Evolutionary conservation across 495 filamentous ascomycete genomes (phyloP).

Genomic region (Xylaria castorea): DNA sequence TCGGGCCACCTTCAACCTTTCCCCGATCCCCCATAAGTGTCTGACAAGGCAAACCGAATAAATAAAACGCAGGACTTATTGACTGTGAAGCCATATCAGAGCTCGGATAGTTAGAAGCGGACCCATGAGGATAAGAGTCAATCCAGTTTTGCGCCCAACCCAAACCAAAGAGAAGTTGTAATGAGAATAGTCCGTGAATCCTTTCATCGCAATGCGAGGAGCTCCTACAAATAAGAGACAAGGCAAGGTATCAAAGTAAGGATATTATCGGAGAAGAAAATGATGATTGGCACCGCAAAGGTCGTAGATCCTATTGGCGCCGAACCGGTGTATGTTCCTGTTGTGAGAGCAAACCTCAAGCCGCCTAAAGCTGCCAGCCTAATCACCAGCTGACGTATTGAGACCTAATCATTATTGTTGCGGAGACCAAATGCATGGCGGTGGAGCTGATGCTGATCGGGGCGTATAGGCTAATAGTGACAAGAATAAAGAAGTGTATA

Average conservation of each 20-base stretch:
- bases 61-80: conserved; percentile 16
- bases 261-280: conserved; percentile 5
- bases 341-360: conserved; percentile 4
- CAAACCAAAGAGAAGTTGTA: conserved; percentile 16
- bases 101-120: conserved; percentile 3
- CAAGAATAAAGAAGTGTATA: conserved; percentile 5
- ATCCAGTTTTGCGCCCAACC: conserved; percentile 21
- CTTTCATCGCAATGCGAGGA: conserved; percentile 2
- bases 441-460: not conserved
- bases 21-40: not conserved
- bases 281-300: not conserved
- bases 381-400: not conserved
- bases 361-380: conserved; percentile 3
- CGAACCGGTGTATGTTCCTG: conserved; percentile 10
- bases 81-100: not conserved
- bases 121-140: not conserved
- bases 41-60: conserved; percentile 11
- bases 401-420: not conserved
- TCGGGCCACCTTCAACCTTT: not conserved
- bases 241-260: conserved; percentile 17
- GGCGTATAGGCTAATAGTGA: conserved; percentile 3
- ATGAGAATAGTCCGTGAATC: conserved; percentile 14
- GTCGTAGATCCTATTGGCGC: not conserved
- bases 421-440: not conserved
- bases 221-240: conserved; percentile 1